A percentile compares a stretch with the other conserved stretches of the same genome.
These are phyloP conservation scores for Thoreauomyces humboldtii DNA, from an alignment of 192 early-diverging fungal genomes.

Conservation along the genomic window DNA sequence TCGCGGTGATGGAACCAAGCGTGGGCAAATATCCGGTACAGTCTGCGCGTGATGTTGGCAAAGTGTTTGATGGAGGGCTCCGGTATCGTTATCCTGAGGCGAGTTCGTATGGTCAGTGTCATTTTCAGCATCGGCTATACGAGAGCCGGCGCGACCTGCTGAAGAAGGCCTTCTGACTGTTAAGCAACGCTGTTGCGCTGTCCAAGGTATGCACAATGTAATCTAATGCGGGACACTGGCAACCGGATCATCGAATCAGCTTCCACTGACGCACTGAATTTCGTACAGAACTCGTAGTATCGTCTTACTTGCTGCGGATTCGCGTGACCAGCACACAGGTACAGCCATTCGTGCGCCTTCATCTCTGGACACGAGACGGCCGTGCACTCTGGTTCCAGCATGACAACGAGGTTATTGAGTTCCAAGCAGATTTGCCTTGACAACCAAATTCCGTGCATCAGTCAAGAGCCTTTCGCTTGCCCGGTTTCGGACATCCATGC, in stretches of 20 bases:
- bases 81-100: conserved; percentile 46
- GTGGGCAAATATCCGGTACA: conserved; percentile 98
- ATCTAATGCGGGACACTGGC: conserved; percentile 83
- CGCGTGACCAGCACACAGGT: conserved; percentile 89
- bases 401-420: conserved; percentile 71
- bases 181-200: conserved; percentile 76
- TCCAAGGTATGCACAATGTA: conserved; percentile 94
- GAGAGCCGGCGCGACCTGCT: too few species aligned
- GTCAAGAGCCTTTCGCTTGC: background rate
- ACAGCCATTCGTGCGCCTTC: conserved; percentile 89
- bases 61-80: conserved; percentile 80
- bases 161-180: conserved; percentile 73
- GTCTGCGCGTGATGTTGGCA: conserved; percentile 79
- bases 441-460: too few species aligned
- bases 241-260: background rate
- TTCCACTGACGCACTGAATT: too few species aligned
- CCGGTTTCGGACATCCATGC: background rate
- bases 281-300: too few species aligned
- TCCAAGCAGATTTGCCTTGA: conserved; percentile 85
- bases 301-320: conserved; percentile 66
- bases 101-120: background rate
- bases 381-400: conserved; percentile 76
- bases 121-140: background rate
- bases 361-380: conserved; percentile 79
- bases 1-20: conserved; percentile 90